Conservation (phyloP, 257 asterid species). For the Solanum chmielewskii region DNA sequence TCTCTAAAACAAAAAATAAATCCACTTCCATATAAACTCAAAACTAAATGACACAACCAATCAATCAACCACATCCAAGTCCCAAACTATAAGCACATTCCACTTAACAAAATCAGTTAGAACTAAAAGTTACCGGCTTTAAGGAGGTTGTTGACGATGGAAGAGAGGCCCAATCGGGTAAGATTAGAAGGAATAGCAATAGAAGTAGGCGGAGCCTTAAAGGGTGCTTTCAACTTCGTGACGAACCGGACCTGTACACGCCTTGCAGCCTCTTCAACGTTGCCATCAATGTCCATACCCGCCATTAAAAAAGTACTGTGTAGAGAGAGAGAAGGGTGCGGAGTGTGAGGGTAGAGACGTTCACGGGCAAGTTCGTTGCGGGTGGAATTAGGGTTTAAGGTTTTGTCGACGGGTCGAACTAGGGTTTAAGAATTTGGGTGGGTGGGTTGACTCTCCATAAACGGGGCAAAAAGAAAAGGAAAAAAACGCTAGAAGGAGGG, state of each 20-base stretch:
- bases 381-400: not conserved
- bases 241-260: slow-evolving; percentile 70
- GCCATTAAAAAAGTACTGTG: not conserved
- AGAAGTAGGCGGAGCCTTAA: slow-evolving; percentile 37
- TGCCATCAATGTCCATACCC: slow-evolving; percentile 42
- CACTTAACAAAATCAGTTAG: not conserved
- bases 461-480: not conserved
- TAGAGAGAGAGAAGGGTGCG: not conserved
- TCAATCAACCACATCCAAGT: not conserved
- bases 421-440: not conserved
- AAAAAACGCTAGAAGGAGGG: slow-evolving; percentile 24
- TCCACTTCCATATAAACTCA: not conserved
- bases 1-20: not conserved
- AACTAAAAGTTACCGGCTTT: slow-evolving; percentile 25
- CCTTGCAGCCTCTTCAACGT: slow-evolving; percentile 29
- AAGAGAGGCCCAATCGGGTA: slow-evolving; percentile 64
- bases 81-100: not conserved
- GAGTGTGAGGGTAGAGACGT: not conserved
- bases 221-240: slow-evolving; percentile 53
- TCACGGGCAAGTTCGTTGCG: not conserved
- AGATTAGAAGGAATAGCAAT: slow-evolving; percentile 70
- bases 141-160: slow-evolving; percentile 57
- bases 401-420: not conserved
- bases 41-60: not conserved
- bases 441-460: not conserved